These are phyloP conservation scores for Fusarium redolens DNA, from an alignment of 2,329 filamentous ascomycete species.

Conservation along the genomic window DNA sequence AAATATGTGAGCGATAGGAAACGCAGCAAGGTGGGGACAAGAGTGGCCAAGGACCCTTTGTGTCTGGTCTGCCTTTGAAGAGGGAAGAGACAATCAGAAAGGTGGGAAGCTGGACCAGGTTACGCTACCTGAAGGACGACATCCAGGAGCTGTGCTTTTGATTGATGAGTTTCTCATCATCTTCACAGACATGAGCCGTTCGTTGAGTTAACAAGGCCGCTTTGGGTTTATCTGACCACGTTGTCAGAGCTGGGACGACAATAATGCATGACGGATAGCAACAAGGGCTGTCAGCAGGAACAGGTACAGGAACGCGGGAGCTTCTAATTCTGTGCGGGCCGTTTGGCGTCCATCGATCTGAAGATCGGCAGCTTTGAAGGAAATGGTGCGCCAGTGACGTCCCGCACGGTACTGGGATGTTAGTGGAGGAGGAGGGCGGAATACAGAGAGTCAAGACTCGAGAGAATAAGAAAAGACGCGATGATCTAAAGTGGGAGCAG, in stretches of 20 bases:
- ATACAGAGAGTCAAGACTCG: background rate
- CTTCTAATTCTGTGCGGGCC: constrained; percentile 36
- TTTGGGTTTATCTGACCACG: background rate
- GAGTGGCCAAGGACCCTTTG: constrained; percentile 33
- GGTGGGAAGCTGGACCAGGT: constrained; percentile 16
- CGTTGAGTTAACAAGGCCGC: background rate
- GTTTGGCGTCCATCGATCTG: constrained; percentile 44
- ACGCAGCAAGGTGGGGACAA: constrained; percentile 33
- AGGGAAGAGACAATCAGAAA: constrained; percentile 22
- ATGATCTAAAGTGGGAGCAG: constrained; percentile 36
- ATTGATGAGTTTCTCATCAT: background rate
- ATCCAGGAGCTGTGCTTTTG: background rate
- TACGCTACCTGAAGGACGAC: background rate
- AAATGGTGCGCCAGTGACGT: constrained; percentile 44
- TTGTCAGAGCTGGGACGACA: background rate
- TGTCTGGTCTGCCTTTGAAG: constrained; percentile 13
- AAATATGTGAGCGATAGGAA: constrained; percentile 31
- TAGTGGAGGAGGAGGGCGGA: constrained; percentile 33
- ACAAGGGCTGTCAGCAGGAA: constrained; percentile 27
- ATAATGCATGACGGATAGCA: background rate
- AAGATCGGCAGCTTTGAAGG: constrained; percentile 40
- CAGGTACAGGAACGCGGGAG: constrained; percentile 27
- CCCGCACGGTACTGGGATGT: constrained; percentile 38
- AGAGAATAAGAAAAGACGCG: constrained; percentile 19
- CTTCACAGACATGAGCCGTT: background rate